These are phyloP conservation scores for Nakaseomyces sp. DNA, from an alignment of 1,139 yeast genomes.

Conservation along the genomic window DNA sequence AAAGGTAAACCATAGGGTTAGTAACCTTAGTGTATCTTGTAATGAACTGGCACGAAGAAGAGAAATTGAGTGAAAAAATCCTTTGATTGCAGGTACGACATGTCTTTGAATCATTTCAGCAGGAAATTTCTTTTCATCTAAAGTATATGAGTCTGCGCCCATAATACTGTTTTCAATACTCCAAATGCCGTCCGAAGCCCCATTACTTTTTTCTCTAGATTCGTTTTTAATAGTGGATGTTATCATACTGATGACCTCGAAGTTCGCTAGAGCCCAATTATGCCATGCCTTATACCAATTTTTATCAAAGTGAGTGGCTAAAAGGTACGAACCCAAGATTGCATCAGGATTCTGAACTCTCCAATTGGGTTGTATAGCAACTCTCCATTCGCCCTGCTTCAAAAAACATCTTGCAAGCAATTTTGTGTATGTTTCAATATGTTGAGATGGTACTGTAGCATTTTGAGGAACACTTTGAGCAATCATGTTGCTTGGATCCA, in stretches of 20 bases:
- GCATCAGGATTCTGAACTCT: conserved; percentile 57
- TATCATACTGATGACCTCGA: conserved; percentile 75
- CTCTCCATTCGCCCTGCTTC: conserved; percentile 98
- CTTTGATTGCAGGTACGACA: conserved; percentile 89
- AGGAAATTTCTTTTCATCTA: conserved; percentile 32
- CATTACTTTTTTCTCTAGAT: conserved; percentile 16
- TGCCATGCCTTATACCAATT: conserved; percentile 99
- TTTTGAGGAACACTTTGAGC: conserved; percentile 41
- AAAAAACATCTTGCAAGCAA: conserved; percentile 87
- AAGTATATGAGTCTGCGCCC: conserved; percentile 21
- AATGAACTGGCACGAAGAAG: conserved; percentile 77
- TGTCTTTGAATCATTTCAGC: conserved; percentile 68
- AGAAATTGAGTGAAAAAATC: conserved; percentile 91
- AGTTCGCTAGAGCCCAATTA: conserved; percentile 97
- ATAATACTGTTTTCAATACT: conserved; percentile 20
- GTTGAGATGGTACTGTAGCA: conserved; percentile 66
- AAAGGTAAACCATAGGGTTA: conserved; percentile 91
- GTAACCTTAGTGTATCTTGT: conserved; percentile 82
- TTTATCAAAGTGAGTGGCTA: conserved; percentile 90
- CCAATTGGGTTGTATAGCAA: conserved; percentile 72
- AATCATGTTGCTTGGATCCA: conserved; percentile 72
- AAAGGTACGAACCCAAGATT: conserved; percentile 80
- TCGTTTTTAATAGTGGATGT: conserved; percentile 29
- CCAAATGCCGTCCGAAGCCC: conserved; percentile 14
- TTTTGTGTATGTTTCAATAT: conserved; percentile 77